A percentile compares a stretch with the other conserved stretches of the same genome.
Conservation (phyloP, 176 grass and related monocot genomes). For the Zea luxurians region DNA sequence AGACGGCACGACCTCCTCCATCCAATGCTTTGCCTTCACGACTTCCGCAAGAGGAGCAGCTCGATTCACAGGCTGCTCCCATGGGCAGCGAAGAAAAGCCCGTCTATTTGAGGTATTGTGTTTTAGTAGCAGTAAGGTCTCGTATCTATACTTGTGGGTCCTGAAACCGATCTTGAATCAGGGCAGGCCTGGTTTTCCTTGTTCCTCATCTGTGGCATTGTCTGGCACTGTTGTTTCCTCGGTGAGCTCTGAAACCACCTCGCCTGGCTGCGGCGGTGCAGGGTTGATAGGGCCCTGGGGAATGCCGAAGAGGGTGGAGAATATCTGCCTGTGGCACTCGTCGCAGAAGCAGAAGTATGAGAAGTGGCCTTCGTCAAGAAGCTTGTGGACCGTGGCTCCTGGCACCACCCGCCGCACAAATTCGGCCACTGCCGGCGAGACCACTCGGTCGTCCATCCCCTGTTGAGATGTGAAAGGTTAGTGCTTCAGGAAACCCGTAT, state of each 20-base stretch:
- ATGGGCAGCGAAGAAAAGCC: constrained; percentile 19
- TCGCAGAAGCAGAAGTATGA: constrained; percentile 96
- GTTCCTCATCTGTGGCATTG: constrained; percentile 50
- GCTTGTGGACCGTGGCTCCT: constrained; percentile 74
- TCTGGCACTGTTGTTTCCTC: constrained; percentile 43
- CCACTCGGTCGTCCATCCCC: constrained; percentile 91
- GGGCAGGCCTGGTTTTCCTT: constrained; percentile 36
- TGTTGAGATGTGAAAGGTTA: constrained; percentile 32
- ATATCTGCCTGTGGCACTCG: constrained; percentile 91
- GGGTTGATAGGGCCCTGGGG: constrained; percentile 65
- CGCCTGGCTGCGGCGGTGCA: constrained; percentile 17
- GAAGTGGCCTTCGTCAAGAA: constrained; percentile 85
- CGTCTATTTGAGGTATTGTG: constrained; percentile 40
- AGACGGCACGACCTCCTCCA: constrained; percentile 1
- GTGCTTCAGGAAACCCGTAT: background rate
- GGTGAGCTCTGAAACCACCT: constrained; percentile 18
- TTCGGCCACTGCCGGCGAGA: constrained; percentile 68
- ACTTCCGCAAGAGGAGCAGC: constrained; percentile 8
- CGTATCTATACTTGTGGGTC: constrained; percentile 49
- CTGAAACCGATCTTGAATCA: constrained; percentile 29
- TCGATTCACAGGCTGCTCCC: background rate
- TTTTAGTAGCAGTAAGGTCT: constrained; percentile 33
- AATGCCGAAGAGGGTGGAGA: constrained; percentile 89
- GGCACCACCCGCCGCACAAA: constrained; percentile 71
- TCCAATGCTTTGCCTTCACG: constrained; percentile 14